Evolutionary conservation across 208 protist species (phyloP), one percentile per base, ranked within the genome.

Genomic region (Trypanosoma boissoni): DNA sequence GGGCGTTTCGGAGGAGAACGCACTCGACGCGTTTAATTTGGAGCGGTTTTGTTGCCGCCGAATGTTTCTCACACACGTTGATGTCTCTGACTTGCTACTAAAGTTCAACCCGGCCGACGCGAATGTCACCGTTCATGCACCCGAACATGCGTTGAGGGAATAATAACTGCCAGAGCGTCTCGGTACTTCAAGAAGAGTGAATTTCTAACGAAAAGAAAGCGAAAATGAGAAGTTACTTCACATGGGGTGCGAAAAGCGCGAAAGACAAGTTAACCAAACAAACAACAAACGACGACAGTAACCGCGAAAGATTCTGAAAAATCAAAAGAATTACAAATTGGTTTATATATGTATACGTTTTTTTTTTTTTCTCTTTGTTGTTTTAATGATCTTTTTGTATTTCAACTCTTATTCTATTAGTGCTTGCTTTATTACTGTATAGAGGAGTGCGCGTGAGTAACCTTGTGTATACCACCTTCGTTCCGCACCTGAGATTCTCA

Each of bases 41-140:
- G 85, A 94, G 20, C 92, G 99, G 29, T 99, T 99, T 76, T 99
- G 99, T 82, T 99, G 99, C 75, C 77, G 99, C 55, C 83, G 98
- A 50, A 99, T 99, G 98, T 83, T 99, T 50, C 78, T 99, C 16
- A 99, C 99, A 0, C 99, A 99, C 75, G 98, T 99, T 20, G 98
- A 99, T 73, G 88, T 99, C 41, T 99, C 99, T 42, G 98, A 99
- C 55, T 95, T 99, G 63, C 84, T 99, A 21, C 72, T 94, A 24
- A 92, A 92, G 68, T 96, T 86, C 55, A 96, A 96, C 68, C 90
- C 90, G 2, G 86, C 90, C 0, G 85, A 96, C 72, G 83, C 82
- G 4, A 82, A 78, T 43, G 84, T 88, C 18, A 58, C 79, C 31
- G 43, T 81, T 26, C 42, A 67, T 4, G 39, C 54, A 20, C 6